Percentiles rank a stretch among this genome's conserved stretches.
Evolutionary conservation across 139 green algal genomes (phyloP).

Genomic region (Zygnema circumcarinatum): DNA sequence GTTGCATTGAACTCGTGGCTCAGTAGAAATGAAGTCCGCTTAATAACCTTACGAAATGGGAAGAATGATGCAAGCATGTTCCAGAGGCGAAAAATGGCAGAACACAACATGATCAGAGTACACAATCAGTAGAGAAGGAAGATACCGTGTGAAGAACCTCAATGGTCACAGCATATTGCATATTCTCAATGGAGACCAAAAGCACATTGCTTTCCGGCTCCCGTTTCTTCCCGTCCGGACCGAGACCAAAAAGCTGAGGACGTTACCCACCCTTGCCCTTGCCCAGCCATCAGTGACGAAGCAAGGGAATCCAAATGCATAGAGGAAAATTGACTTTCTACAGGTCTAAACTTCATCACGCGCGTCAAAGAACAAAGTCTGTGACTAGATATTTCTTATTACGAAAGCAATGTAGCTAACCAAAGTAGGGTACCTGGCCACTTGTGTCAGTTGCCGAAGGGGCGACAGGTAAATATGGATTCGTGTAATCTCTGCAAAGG

Average conservation of each 20-base stretch:
- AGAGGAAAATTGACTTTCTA: neutral
- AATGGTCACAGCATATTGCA: conserved; percentile 71
- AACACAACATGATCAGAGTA: no score
- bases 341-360: no score
- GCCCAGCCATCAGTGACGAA: conserved; percentile 2
- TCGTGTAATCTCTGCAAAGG: conserved; percentile 72
- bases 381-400: no score
- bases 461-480: conserved; percentile 67
- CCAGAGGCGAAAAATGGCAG: neutral
- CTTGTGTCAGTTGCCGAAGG: conserved; percentile 53
- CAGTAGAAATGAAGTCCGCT: conserved; percentile 2
- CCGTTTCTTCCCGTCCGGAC: conserved; percentile 27
- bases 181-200: conserved; percentile 67
- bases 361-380: no score
- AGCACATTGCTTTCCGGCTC: conserved; percentile 62
- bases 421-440: conserved; percentile 32
- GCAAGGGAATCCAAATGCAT: conserved; percentile 8
- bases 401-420: no score
- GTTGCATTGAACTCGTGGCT: neutral
- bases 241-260: conserved; percentile 58
- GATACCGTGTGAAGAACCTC: conserved; percentile 75
- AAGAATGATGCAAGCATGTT: no score
- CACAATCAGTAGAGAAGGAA: no score
- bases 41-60: no score
- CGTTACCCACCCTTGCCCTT: conserved; percentile 19